Conservation (phyloP, 2,329 filamentous ascomycete genomes). For the Aspergillus clavatus region DNA sequence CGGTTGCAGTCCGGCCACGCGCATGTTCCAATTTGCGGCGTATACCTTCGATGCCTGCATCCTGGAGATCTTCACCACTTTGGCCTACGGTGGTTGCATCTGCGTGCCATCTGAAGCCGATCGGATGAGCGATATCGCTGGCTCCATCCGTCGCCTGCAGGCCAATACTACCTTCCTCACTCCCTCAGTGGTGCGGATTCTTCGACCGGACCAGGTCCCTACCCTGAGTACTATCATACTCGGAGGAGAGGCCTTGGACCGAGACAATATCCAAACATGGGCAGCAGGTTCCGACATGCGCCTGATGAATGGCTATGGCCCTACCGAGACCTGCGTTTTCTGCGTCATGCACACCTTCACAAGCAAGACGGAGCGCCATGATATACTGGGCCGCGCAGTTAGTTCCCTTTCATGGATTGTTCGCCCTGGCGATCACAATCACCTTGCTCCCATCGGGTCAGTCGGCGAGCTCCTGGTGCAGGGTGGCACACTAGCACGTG, state of each 20-base stretch:
- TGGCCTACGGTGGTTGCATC: conserved; percentile 15
- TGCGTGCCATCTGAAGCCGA: conserved; percentile 48
- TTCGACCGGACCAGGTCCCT: not conserved
- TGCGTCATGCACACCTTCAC: not conserved
- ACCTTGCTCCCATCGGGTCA: conserved; percentile 12
- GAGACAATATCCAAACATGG: not conserved
- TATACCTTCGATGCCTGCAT: conserved; percentile 37
- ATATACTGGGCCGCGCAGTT: not conserved
- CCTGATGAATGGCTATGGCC: conserved; percentile 1
- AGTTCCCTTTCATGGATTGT: conserved; percentile 8
- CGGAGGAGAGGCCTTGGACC: conserved; percentile 4
- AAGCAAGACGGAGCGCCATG: not conserved
- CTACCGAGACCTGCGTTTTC: not conserved
- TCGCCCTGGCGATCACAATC: conserved; percentile 32
- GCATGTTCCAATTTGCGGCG: conserved; percentile 29
- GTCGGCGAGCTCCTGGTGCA: conserved; percentile 25
- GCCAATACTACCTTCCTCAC: conserved; percentile 6
- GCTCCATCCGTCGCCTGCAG: conserved; percentile 33
- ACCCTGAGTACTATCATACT: conserved; percentile 1
- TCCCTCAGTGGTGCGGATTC: conserved; percentile 2
- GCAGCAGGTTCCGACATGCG: not conserved
- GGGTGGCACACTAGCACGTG: conserved; percentile 27
- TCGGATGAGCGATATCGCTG: conserved; percentile 41
- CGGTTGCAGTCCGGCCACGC: conserved; percentile 34
- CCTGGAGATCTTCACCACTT: conserved; percentile 17